Evolutionary conservation across 345 rosid genomes (phyloP), one percentile per base, ranked within the genome.

Genomic region (Gossypium mustelinum): DNA sequence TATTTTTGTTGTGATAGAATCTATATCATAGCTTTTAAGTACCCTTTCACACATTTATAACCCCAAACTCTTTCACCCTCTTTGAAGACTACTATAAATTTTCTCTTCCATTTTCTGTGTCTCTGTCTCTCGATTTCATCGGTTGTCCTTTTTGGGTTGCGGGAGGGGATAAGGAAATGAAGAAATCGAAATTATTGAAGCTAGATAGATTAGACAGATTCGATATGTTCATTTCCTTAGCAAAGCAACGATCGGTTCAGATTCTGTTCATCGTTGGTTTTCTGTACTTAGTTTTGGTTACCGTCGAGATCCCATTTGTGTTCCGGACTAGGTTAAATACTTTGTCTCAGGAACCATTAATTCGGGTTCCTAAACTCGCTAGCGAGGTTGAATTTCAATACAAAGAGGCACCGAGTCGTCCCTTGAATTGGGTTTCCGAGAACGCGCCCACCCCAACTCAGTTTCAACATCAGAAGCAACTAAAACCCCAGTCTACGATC

Each of bases 301-400:
- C 94, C 18, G 74, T 93, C 7, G 97, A 93, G 79, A 87, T 95
- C 77, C 99, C 99, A 3, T 84, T 88, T 62, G 90, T 93, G 2
- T 91, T 89, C 83, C 81, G 76, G 39, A 78, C 91, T n/a, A 85
- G 86, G 64, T 73, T 87, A 45, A 72, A 75, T 55, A 77, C 90
- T 20, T 72, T 85, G 34, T 81, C 94, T 43, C 84, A 78, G 39
- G 96, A 89, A 44, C 66, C 87, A 55, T 59, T 86, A 3, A 55
- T 89, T 41, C 87, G 85, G 16, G 74, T 75, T 14, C 83, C 76
- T 39, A 69, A 64, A 57, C 97, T 92, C 80, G 80, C 85, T 13
- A 87, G 77, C 85, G 85, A 87, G 57, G 79, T 78, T 55, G 89
- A 86, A 71, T 77, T 82, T 54, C 77, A 78, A 34, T 75, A 83